These are phyloP conservation scores for Corniculantispora saksenae DNA, from an alignment of 2,329 filamentous ascomycete species.

Conservation along the genomic window DNA sequence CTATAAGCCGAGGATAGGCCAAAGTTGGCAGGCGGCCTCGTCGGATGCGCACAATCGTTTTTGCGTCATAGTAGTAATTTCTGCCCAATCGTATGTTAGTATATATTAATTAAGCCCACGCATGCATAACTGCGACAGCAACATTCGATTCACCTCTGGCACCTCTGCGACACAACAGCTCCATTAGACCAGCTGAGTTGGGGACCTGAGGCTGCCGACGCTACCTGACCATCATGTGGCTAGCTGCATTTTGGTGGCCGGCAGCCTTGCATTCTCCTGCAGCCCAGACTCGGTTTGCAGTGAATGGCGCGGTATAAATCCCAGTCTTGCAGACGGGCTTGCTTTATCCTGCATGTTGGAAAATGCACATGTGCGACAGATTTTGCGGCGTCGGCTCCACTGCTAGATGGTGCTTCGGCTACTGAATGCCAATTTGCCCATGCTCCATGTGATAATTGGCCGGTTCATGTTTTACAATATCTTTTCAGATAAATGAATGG, in stretches of 20 bases:
- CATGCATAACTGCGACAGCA: too few relatives aligned
- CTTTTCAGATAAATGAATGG: too few relatives aligned
- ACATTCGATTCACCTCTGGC: too few relatives aligned
- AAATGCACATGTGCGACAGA: neutral
- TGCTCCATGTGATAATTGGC: neutral
- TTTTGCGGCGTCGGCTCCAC: neutral
- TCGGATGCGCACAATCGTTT: neutral
- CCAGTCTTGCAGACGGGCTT: neutral
- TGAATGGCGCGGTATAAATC: neutral
- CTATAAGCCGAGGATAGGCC: slow-evolving; percentile 1
- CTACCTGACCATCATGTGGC: too few relatives aligned
- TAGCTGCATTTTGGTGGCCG: neutral
- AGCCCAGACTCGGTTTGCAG: neutral
- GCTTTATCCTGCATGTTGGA: neutral
- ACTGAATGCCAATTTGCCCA: neutral
- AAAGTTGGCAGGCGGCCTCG: neutral
- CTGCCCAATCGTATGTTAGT: neutral
- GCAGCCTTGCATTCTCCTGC: neutral
- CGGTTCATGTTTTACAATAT: too few relatives aligned
- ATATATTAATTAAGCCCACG: neutral
- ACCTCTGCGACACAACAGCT: too few relatives aligned
- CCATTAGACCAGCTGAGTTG: neutral
- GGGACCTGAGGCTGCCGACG: neutral
- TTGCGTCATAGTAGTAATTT: neutral
- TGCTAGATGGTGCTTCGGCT: neutral